Evolutionary conservation across 2,329 filamentous ascomycete species (phyloP).

Genomic region (Scytalidium sp.): DNA sequence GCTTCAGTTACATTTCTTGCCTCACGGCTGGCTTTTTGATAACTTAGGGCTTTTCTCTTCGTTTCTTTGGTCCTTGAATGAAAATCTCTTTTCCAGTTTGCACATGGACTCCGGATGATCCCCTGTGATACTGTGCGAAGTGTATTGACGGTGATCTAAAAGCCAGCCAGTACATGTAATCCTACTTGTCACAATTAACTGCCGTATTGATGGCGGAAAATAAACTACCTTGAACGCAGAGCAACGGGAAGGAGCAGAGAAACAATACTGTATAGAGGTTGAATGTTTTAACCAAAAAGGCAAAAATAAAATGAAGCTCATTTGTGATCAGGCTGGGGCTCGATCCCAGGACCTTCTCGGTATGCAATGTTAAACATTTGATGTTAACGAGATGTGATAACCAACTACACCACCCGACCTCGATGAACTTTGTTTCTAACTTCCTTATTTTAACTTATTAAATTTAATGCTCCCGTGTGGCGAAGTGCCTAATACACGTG

Average conservation of each 20-base stretch:
- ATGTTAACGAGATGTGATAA: not conserved
- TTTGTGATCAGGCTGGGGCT: not conserved
- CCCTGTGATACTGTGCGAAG: not conserved
- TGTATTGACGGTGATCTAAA: not conserved
- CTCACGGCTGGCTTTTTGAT: slow-evolving; percentile 24
- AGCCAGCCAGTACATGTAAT: too few relatives aligned
- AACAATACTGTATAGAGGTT: not conserved
- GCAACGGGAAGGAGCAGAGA: too few relatives aligned
- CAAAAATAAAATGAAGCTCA: not conserved
- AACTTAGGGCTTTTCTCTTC: slow-evolving; percentile 7
- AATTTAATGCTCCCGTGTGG: too few relatives aligned
- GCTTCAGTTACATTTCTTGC: slow-evolving; percentile 19
- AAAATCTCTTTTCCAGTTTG: not conserved
- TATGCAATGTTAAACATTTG: not conserved
- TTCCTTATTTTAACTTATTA: not conserved
- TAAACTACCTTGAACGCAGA: too few relatives aligned
- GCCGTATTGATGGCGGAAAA: too few relatives aligned
- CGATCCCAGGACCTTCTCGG: not conserved
- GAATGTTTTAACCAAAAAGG: not conserved
- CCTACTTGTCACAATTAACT: too few relatives aligned
- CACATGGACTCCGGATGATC: not conserved
- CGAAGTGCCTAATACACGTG: too few relatives aligned
- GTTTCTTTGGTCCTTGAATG: not conserved
- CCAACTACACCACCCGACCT: not conserved
- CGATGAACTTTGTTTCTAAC: not conserved